phyloP scores from a whole-genome alignment of 176 grass and related monocot genomes.

The Thinopyrum elongatum region DNA sequence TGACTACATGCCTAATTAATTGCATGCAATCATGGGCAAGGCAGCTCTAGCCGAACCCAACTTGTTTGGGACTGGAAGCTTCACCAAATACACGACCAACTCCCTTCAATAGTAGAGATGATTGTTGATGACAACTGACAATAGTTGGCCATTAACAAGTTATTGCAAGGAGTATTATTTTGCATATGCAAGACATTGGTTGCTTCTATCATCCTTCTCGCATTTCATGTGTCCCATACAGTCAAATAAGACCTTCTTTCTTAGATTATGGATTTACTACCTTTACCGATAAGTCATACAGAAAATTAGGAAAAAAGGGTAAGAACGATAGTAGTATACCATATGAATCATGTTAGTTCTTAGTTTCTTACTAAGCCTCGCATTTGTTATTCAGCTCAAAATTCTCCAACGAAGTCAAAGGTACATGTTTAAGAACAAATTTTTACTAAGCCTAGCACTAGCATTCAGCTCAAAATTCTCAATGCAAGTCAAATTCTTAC shows the following conservation, averaged over 20 bases:
- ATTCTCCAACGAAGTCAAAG: too few relatives aligned
- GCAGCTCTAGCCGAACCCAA: too few relatives aligned
- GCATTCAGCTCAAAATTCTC: too few relatives aligned
- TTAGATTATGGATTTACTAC: neutral
- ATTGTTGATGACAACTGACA: neutral
- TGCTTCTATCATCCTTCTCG: conserved; percentile 11
- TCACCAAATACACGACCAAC: too few relatives aligned
- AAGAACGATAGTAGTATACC: neutral
- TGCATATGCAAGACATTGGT: neutral
- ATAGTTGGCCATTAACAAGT: conserved; percentile 1
- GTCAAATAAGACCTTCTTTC: neutral
- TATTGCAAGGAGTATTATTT: neutral
- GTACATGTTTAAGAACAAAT: too few relatives aligned
- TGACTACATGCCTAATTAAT: too few relatives aligned
- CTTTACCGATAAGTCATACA: neutral
- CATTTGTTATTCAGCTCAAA: too few relatives aligned
- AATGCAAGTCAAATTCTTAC: too few relatives aligned
- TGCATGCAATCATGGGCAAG: too few relatives aligned
- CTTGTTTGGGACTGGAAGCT: too few relatives aligned
- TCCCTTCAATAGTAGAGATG: neutral
- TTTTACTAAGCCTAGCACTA: too few relatives aligned
- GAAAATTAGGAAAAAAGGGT: neutral
- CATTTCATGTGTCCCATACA: neutral
- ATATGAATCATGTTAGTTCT: neutral
- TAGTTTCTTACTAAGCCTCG: too few relatives aligned